Evolutionary conservation across 2,329 filamentous ascomycete genomes (phyloP).

Genomic region (Xylariaceae sp.): DNA sequence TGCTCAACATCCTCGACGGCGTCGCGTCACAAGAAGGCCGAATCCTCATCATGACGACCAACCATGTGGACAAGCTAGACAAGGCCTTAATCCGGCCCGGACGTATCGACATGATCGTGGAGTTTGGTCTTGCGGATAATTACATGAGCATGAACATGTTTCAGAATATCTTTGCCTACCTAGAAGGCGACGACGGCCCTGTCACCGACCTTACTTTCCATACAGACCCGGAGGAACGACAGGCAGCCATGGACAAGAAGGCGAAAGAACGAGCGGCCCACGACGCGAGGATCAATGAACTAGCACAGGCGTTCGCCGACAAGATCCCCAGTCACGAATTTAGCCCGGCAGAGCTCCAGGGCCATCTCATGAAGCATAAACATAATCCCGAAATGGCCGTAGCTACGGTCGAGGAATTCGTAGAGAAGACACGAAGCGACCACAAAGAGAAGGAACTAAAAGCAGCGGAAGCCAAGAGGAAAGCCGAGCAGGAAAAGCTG

Average conservation of each 20-base stretch:
- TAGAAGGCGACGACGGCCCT: slow-evolving; percentile 42
- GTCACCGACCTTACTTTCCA: slow-evolving; percentile 23
- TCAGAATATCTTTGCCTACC: slow-evolving; percentile 50
- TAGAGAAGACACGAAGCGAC: slow-evolving; percentile 42
- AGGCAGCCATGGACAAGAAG: slow-evolving; percentile 27
- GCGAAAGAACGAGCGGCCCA: slow-evolving; percentile 33
- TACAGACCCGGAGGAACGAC: slow-evolving; percentile 29
- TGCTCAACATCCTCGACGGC: slow-evolving; percentile 78
- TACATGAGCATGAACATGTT: slow-evolving; percentile 51
- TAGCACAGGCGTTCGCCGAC: slow-evolving; percentile 45
- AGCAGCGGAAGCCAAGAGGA: slow-evolving; percentile 31
- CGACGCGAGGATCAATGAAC: slow-evolving; percentile 37
- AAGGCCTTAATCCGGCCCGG: slow-evolving; percentile 58
- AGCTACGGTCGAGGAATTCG: slow-evolving; percentile 43
- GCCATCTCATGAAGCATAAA: slow-evolving; percentile 53
- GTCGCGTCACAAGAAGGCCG: slow-evolving; percentile 58
- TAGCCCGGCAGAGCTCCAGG: slow-evolving; percentile 56
- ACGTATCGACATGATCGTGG: slow-evolving; percentile 54
- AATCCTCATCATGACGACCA: slow-evolving; percentile 62
- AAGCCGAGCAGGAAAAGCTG: slow-evolving; percentile 26
- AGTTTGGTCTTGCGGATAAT: slow-evolving; percentile 50
- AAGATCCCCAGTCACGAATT: slow-evolving; percentile 51
- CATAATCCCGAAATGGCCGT: slow-evolving; percentile 45
- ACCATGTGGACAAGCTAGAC: slow-evolving; percentile 56
- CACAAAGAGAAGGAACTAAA: slow-evolving; percentile 32